Percentiles rank a stretch among this genome's conserved stretches.
Conservation (phyloP, 768 basidiomycete genomes). For the Pholiota molesta region DNA sequence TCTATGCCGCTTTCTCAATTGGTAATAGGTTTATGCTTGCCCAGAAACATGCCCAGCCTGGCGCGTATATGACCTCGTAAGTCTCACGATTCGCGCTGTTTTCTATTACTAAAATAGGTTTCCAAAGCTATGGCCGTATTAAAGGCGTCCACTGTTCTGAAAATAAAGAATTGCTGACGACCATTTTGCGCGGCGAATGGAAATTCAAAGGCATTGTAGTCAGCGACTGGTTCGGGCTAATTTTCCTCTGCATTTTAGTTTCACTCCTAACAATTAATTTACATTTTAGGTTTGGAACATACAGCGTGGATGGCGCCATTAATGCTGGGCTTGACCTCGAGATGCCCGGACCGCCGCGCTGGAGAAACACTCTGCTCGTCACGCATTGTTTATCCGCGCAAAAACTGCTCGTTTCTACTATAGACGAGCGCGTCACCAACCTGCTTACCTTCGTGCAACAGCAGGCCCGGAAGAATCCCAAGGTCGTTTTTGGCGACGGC, state of each 20-base stretch:
- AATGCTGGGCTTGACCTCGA: constrained; percentile 81
- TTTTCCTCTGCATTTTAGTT: not conserved
- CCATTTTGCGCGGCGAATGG: constrained; percentile 77
- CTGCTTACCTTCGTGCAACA: constrained; percentile 61
- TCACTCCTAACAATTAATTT: not conserved
- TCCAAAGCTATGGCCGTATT: constrained; percentile 66
- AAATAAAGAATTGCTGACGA: constrained; percentile 58
- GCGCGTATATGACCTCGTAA: constrained; percentile 71
- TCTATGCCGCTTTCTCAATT: constrained; percentile 2
- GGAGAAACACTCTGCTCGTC: constrained; percentile 54
- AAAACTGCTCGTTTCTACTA: constrained; percentile 49
- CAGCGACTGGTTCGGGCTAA: constrained; percentile 68
- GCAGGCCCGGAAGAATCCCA: constrained; percentile 55
- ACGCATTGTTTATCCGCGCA: constrained; percentile 40
- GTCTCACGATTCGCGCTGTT: constrained; percentile 14
- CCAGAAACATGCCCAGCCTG: constrained; percentile 60
- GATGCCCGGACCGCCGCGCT: constrained; percentile 76
- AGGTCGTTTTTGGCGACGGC: constrained; percentile 66
- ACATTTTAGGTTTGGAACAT: constrained; percentile 63
- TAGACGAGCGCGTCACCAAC: constrained; percentile 53
- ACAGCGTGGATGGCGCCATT: constrained; percentile 65
- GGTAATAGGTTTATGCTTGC: constrained; percentile 65
- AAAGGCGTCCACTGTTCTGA: constrained; percentile 75
- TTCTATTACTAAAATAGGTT: not conserved
- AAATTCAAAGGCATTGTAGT: constrained; percentile 69